A percentile compares a stretch with the other conserved stretches of the same genome.
Conservation (phyloP, 2,329 filamentous ascomycete species). For the Aureobasidium sp. region DNA sequence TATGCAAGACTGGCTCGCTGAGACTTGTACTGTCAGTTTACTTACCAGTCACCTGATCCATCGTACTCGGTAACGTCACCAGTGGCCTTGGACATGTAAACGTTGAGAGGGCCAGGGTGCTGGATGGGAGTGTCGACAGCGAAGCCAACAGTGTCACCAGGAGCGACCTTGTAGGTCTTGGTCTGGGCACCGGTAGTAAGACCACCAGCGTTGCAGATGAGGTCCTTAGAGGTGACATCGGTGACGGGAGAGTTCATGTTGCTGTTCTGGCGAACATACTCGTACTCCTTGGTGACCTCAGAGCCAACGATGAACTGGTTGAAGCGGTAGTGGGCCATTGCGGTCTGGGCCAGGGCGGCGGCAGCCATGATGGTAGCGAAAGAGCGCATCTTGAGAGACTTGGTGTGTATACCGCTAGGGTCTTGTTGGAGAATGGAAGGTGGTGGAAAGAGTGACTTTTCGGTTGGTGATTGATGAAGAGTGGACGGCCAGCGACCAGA, state of each 20-base stretch:
- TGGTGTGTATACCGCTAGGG: slow-evolving; percentile 9
- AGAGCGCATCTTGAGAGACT: slow-evolving; percentile 38
- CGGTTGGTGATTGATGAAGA: slow-evolving; percentile 10
- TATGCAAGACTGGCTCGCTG: no score
- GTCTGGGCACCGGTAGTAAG: slow-evolving; percentile 33
- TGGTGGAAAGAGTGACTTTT: slow-evolving; percentile 9
- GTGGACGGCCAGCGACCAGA: slow-evolving; percentile 20
- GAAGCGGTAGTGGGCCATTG: slow-evolving; percentile 31
- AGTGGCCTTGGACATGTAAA: slow-evolving; percentile 37
- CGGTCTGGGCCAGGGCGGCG: slow-evolving; percentile 36
- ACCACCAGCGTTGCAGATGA: slow-evolving; percentile 41
- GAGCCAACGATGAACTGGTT: slow-evolving; percentile 47
- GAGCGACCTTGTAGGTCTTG: slow-evolving; percentile 16
- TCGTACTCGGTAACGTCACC: slow-evolving; percentile 53
- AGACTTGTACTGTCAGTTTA: no score
- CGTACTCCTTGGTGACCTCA: slow-evolving; percentile 46
- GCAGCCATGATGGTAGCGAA: slow-evolving; percentile 34
- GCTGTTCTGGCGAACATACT: slow-evolving; percentile 53
- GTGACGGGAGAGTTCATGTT: slow-evolving; percentile 39
- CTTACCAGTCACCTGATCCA: slow-evolving; percentile 45
- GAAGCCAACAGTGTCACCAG: slow-evolving; percentile 26
- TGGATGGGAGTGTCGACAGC: slow-evolving; percentile 26
- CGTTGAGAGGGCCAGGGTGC: slow-evolving; percentile 28
- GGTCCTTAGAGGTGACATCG: slow-evolving; percentile 37
- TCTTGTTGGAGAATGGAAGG: slow-evolving; percentile 25